These are phyloP conservation scores for Termitomyces sp. DNA, from an alignment of 1,284 basidiomycete genomes.

Conservation along the genomic window DNA sequence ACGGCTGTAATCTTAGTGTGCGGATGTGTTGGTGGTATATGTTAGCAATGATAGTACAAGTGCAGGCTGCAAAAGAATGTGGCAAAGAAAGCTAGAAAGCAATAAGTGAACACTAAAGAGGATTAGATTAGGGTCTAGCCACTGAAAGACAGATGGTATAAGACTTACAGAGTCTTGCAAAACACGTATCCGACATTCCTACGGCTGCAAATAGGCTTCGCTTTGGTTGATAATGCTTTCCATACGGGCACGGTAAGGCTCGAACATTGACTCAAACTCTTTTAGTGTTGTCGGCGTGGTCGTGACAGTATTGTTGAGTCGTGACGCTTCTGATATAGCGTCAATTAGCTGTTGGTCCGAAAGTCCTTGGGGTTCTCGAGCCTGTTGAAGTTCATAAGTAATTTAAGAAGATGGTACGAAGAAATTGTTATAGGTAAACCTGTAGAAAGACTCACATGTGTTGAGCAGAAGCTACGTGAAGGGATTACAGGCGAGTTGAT, in stretches of 20 bases:
- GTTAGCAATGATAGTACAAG: not conserved
- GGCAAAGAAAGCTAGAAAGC: not conserved
- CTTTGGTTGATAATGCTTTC: constrained; percentile 11
- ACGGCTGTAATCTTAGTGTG: not conserved
- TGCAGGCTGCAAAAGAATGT: not conserved
- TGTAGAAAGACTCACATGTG: not conserved
- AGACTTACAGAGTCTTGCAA: not conserved
- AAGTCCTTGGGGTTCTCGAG: not conserved
- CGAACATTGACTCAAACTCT: constrained; percentile 17
- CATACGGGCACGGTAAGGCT: constrained; percentile 10
- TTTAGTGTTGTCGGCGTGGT: constrained; percentile 3
- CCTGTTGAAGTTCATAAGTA: not conserved
- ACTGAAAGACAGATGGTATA: not conserved
- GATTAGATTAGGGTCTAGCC: not conserved
- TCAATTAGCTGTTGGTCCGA: constrained; percentile 9
- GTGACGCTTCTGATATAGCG: constrained; percentile 13
- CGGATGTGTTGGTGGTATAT: not conserved
- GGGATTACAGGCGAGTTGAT: constrained; percentile 13
- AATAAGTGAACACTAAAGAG: not conserved
- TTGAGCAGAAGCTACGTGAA: constrained; percentile 1
- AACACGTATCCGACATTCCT: not conserved
- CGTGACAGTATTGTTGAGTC: not conserved
- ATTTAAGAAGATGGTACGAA: not conserved
- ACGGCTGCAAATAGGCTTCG: not conserved
- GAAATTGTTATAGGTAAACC: not conserved